These are phyloP conservation scores for Fermentozyma sake DNA, from an alignment of 1,139 yeast species.

Conservation along the genomic window DNA sequence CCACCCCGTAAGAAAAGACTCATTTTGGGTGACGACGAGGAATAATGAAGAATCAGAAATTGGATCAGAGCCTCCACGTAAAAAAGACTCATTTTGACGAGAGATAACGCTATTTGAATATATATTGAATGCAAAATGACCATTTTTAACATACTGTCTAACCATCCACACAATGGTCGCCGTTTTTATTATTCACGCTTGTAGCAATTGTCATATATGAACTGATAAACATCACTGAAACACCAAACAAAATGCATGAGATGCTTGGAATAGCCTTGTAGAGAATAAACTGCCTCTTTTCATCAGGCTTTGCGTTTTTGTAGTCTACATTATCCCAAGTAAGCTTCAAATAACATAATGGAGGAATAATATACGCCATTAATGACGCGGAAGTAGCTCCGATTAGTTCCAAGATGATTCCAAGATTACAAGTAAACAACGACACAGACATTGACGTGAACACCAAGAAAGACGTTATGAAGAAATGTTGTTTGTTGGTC, in stretches of 20 bases:
- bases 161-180: constrained; percentile 37
- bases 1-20: too few relatives aligned
- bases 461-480: constrained; percentile 66
- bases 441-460: constrained; percentile 72
- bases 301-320: constrained; percentile 26
- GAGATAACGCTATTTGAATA: too few relatives aligned
- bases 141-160: constrained; percentile 12
- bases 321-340: constrained; percentile 47
- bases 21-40: too few relatives aligned
- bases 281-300: constrained; percentile 25
- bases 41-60: too few relatives aligned
- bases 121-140: too few relatives aligned
- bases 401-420: constrained; percentile 80
- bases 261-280: constrained; percentile 48
- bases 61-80: too few relatives aligned
- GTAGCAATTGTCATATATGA: constrained; percentile 65
- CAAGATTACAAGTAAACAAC: constrained; percentile 79
- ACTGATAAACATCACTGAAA: constrained; percentile 71
- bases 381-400: constrained; percentile 93
- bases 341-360: constrained; percentile 70
- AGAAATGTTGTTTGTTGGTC: constrained; percentile 48
- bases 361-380: constrained; percentile 91
- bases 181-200: constrained; percentile 32
- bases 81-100: too few relatives aligned
- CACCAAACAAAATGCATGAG: constrained; percentile 66